Base-by-base conservation (phyloP, 2,329 filamentous ascomycete species). In the Ceratocystis albifundus region DNA sequence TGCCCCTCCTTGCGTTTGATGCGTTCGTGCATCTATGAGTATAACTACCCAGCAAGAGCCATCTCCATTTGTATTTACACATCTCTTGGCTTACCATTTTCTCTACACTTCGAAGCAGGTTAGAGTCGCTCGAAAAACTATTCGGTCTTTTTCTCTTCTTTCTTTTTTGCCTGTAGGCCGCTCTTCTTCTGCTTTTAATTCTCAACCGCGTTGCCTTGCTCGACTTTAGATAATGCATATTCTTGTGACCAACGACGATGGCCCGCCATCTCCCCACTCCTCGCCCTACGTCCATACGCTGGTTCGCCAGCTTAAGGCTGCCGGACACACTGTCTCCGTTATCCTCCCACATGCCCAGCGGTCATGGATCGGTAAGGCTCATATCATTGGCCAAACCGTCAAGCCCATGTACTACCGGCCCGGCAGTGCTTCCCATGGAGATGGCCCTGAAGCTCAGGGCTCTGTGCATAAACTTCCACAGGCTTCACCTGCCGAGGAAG, bases 361-460 rank as follows among this genome's bases (percentile, higher is more conserved):
- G 69, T 96, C 91, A 66, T 99, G 94, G 94, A 97, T 99, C 72
- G 92, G 92, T 71, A 99, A 99, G 80, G 94, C 94, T 2, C 94
- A 97, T 76, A 89, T 97, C 73, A 91, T 97, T 72, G 92, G 92
- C 66, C 88, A 93, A 74, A 88, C 89, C 8, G 84, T 96, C 69
- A 90, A 87, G 74, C 91, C 91, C 7, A 81, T 84, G 32, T 96
- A 96, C 79, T 96, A 91, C 78, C 88, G 88, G 0, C 83, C 83
- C 15, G 79, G 74, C n/a, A 68, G 74, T 46, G 74, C 74, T 17
- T 73, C 76, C 32, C 75, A 78, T 69, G 75, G 75, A 64, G 76
- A 75, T 32, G 53, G 64, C 15, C 53, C 64, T 15, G 74, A 76
- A 64, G 72, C 76, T 64, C 85, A 89, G 69, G 88, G 88, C 65